Conservation (phyloP, 2,329 filamentous ascomycete species). For the Talaromyces sp. region DNA sequence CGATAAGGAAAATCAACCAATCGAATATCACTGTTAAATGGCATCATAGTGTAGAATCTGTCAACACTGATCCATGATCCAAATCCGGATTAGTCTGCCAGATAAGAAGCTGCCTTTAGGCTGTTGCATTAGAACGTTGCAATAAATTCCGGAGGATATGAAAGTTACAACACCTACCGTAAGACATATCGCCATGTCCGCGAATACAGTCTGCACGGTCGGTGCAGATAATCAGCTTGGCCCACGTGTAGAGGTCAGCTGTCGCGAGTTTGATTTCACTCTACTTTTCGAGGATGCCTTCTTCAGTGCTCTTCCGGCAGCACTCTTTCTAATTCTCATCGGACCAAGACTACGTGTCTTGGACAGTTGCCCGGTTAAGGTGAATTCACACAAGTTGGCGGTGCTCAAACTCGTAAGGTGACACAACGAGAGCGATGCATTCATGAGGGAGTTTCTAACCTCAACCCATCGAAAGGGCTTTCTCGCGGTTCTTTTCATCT, state of each 20-base stretch:
- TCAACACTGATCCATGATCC: not conserved
- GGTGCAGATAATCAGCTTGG: slow-evolving; percentile 11
- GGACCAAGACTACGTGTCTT: slow-evolving; percentile 26
- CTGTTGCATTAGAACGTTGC: not conserved
- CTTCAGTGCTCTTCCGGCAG: slow-evolving; percentile 37
- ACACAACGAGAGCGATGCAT: not conserved
- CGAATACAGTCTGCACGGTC: not conserved
- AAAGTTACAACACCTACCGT: not conserved
- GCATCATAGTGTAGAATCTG: not conserved
- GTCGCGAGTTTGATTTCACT: slow-evolving; percentile 46
- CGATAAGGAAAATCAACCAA: not conserved
- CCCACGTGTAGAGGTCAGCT: slow-evolving; percentile 16
- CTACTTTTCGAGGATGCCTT: slow-evolving; percentile 47
- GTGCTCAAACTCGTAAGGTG: slow-evolving; percentile 24
- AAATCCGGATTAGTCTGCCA: not conserved
- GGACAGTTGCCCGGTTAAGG: slow-evolving; percentile 25
- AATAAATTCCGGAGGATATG: not conserved
- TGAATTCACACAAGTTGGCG: slow-evolving; percentile 5
- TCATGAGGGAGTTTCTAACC: not conserved
- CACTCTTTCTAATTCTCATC: slow-evolving; percentile 38
- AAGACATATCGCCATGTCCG: not conserved
- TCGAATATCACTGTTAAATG: not conserved
- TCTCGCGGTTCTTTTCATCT: slow-evolving; percentile 32
- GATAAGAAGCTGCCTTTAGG: not conserved
- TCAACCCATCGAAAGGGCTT: slow-evolving; percentile 5